phyloP scores from a whole-genome alignment of 1,284 basidiomycete species.

The Coniferiporia weirii region DNA sequence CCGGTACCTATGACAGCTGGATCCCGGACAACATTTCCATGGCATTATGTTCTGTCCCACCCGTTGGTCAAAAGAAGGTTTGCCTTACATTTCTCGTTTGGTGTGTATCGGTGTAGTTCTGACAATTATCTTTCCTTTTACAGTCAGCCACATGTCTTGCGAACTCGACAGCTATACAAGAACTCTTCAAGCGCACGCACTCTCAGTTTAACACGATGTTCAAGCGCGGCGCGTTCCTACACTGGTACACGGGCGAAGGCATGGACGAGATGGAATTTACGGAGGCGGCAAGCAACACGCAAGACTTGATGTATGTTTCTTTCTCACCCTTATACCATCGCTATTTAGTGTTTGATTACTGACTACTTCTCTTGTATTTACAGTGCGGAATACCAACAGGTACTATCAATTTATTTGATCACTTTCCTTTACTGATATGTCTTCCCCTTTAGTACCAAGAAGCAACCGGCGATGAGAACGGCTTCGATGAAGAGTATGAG shows the following conservation, averaged over 20 bases:
- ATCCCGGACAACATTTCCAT: constrained; percentile 82
- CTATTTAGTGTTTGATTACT: constrained; percentile 6
- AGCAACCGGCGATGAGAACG: constrained; percentile 41
- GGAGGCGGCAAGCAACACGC: constrained; percentile 80
- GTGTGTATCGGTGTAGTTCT: background rate
- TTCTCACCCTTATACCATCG: background rate
- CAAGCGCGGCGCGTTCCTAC: constrained; percentile 80
- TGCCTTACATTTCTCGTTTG: background rate
- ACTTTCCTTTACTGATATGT: constrained; percentile 9
- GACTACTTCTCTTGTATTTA: constrained; percentile 11
- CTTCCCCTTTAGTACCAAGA: constrained; percentile 53
- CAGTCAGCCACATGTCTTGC: constrained; percentile 74
- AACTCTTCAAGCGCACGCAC: constrained; percentile 82
- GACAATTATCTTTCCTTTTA: constrained; percentile 5
- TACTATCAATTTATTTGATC: constrained; percentile 22
- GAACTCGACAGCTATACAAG: constrained; percentile 87
- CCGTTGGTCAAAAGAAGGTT: constrained; percentile 71
- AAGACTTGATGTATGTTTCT: constrained; percentile 70
- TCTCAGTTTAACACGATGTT: constrained; percentile 78
- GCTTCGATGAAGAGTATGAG: constrained; percentile 28
- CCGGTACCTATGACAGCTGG: constrained; percentile 47
- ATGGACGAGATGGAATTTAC: constrained; percentile 94
- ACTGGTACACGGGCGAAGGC: constrained; percentile 90
- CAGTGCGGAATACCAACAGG: constrained; percentile 72
- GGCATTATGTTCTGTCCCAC: constrained; percentile 78